A percentile compares a stretch with the other conserved stretches of the same genome.
These are phyloP conservation scores for Fusarium udum DNA, from an alignment of 2,329 filamentous ascomycete species.

Conservation along the genomic window DNA sequence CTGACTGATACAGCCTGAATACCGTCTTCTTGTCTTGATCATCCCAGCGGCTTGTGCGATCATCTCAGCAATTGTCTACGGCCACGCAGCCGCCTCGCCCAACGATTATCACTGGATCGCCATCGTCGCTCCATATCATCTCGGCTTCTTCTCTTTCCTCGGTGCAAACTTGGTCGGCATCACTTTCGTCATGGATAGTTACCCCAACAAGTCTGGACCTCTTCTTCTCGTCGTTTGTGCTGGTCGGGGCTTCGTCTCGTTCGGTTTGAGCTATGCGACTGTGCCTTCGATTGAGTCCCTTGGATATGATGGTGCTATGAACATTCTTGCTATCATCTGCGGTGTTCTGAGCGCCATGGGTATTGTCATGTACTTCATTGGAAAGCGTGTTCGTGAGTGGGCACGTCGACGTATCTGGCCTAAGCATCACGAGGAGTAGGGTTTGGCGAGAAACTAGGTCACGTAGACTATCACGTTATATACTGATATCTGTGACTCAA, in stretches of 20 bases:
- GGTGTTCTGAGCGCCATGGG: conserved; percentile 3
- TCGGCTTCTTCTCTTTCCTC: conserved; percentile 4
- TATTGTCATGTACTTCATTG: not conserved
- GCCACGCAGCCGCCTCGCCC: not conserved
- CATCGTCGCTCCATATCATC: not conserved
- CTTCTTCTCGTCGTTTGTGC: not conserved
- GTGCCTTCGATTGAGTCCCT: conserved; percentile 4
- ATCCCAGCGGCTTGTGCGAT: not conserved
- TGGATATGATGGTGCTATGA: conserved; percentile 9
- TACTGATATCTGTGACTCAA: rapidly evolving
- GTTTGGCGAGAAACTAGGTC: rapidly evolving
- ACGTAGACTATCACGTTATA: too few relatives aligned
- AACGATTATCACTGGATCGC: conserved; percentile 9
- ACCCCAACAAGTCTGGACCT: conserved; percentile 2
- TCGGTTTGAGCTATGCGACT: not conserved
- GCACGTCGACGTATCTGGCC: conserved; percentile 6
- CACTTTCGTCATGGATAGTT: conserved; percentile 12
- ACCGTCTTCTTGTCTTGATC: not conserved
- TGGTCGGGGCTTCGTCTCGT: not conserved
- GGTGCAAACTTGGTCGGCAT: conserved; percentile 2
- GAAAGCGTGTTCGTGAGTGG: conserved; percentile 13
- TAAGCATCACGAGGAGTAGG: conserved; percentile 6
- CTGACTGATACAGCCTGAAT: not conserved
- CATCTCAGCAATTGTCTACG: not conserved
- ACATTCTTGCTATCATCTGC: not conserved